A percentile compares a stretch with the other conserved stretches of the same genome.
phyloP scores from a whole-genome alignment of 257 asterid species.

The Rubia yunnanensis region DNA sequence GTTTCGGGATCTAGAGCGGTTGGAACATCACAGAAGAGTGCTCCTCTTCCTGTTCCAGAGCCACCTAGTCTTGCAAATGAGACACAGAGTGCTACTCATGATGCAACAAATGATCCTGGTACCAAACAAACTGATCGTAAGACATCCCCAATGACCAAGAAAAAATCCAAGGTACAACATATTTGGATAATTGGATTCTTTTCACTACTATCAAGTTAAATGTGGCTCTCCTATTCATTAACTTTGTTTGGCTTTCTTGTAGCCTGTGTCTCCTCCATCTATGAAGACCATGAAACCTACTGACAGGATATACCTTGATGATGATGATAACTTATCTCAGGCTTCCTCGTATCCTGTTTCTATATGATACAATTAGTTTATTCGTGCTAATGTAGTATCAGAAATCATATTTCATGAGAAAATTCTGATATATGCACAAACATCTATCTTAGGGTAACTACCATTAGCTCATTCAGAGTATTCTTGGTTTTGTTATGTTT shows the following conservation, averaged over 20 bases:
- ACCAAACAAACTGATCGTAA: slow-evolving; percentile 14
- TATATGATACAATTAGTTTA: neutral
- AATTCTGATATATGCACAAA: neutral
- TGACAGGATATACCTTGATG: slow-evolving; percentile 33
- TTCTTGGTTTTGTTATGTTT: neutral
- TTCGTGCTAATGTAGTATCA: neutral
- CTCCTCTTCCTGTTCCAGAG: slow-evolving; percentile 16
- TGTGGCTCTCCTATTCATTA: neutral
- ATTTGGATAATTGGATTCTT: neutral
- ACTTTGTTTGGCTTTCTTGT: slow-evolving; percentile 12
- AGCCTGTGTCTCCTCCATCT: slow-evolving; percentile 41
- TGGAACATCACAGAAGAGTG: slow-evolving; percentile 25
- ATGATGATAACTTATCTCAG: slow-evolving; percentile 68
- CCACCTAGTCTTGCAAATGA: slow-evolving; percentile 29
- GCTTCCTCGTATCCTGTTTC: slow-evolving; percentile 73
- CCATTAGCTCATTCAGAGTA: neutral
- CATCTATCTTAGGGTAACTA: neutral
- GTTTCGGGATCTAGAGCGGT: slow-evolving; percentile 32
- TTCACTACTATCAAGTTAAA: neutral
- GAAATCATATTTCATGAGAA: neutral
- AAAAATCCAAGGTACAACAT: neutral
- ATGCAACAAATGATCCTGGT: slow-evolving; percentile 32
- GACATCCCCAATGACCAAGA: neutral
- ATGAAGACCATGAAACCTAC: slow-evolving; percentile 33
- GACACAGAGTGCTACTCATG: slow-evolving; percentile 16